Base-by-base conservation (phyloP, 1,284 basidiomycete species). In the Boletus chippewaensis region DNA sequence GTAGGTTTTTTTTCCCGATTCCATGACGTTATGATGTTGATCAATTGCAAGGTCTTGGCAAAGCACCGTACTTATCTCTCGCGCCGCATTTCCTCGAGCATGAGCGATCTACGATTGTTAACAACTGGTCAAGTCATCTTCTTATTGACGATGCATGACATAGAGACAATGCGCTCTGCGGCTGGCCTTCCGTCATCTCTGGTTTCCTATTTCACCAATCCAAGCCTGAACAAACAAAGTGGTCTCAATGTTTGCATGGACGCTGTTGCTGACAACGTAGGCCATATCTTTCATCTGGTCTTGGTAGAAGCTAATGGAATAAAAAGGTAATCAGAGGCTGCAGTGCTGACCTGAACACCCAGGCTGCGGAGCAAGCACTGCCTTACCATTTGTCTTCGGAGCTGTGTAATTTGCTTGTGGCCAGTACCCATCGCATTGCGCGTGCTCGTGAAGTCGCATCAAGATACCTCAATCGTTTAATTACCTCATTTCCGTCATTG, bases 401-500 rank as follows among this genome's bases (percentile, higher is more conserved):
- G 61, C 77, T 98, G 22, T 83, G 84, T 49, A 73, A 72, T 32
- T 76, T 99, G 31, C 77, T 98, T 32, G 75, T 94, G 6, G 78
- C 77, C 32, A 87, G 88, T 66, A 93, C 91, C 6, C 92, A 97
- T 67, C 81, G 91, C 13, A 81, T 92, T 50, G 73, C 79, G 32
- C 87, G 87, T 64, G 89, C 90, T 48, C 80, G 95, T 38, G 84
- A 88, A 35, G 77, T 91, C 20, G 91, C 95, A 1, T 79, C 85
- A 48, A 83, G 80, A 66, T 96, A 91, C 63, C 76, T 96, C 24
- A 83, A 94, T 68, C 81, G 84, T 36, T 74, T 99, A 41, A 83
- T 98, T 57, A 86, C 84, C n/a, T 91, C 89, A 1, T 96, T 97
- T 70, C 95, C 96, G 0, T 93, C 92, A 8, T 73, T 99, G 53